phyloP scores from a whole-genome alignment of 345 rosid genomes.

The Eucalyptus globulus region DNA sequence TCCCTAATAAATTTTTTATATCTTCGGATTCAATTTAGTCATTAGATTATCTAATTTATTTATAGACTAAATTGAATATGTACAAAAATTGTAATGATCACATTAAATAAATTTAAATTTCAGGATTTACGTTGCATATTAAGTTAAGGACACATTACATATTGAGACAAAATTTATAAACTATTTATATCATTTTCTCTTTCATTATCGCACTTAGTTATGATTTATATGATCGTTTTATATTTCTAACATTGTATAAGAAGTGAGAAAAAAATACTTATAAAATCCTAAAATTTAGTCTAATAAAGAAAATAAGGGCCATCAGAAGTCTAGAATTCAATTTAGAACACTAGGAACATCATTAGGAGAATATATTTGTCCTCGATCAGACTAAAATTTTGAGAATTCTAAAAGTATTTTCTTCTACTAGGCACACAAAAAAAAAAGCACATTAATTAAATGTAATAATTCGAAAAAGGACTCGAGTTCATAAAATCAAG shows the following conservation, averaged over 20 bases:
- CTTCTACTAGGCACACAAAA: background rate
- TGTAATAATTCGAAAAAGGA: background rate
- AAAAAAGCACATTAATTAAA: background rate
- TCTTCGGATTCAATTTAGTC: background rate
- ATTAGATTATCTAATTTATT: background rate
- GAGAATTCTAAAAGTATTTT: background rate
- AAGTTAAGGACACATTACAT: background rate
- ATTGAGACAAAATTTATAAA: background rate
- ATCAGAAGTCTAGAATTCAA: background rate
- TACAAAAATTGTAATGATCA: background rate
- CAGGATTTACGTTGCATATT: fast-evolving
- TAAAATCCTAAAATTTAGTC: background rate
- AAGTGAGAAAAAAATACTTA: background rate
- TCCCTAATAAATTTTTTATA: too few species aligned
- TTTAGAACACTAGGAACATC: background rate
- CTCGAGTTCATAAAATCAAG: background rate
- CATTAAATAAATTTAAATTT: background rate
- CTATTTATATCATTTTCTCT: background rate
- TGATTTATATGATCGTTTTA: background rate
- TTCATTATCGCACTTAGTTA: background rate
- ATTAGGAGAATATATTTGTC: background rate
- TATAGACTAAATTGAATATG: background rate
- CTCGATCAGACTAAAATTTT: background rate
- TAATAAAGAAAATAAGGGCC: background rate
- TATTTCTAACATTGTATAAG: background rate